Conservation (phyloP, 176 grass and related monocot genomes). For the Musa itinerans region DNA sequence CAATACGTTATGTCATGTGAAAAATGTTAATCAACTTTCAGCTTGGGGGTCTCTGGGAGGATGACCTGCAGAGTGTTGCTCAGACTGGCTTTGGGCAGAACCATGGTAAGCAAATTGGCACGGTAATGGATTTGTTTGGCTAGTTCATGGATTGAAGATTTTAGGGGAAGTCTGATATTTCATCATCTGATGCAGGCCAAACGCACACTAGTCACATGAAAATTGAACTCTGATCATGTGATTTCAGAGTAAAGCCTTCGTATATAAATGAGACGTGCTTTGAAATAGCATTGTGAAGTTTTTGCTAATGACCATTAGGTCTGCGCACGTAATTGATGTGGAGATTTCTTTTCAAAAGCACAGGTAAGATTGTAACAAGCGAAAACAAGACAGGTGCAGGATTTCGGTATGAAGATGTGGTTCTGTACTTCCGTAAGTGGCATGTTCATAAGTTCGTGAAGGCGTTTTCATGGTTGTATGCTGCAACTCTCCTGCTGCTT, state of each 20-base stretch:
- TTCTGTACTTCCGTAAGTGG: background rate
- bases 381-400: background rate
- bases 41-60: slow-evolving; percentile 46
- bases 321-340: too few relatives aligned
- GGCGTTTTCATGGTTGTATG: background rate
- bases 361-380: background rate
- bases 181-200: slow-evolving; percentile 16
- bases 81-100: slow-evolving; percentile 54
- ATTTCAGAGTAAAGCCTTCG: slow-evolving; percentile 10
- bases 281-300: background rate
- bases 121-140: too few relatives aligned
- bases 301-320: background rate
- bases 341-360: background rate
- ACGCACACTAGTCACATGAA: slow-evolving; percentile 8
- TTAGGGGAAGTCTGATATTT: background rate
- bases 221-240: slow-evolving; percentile 23
- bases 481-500: too few relatives aligned
- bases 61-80: slow-evolving; percentile 64
- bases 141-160: slow-evolving; percentile 15
- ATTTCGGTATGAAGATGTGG: background rate
- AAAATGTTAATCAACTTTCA: slow-evolving; percentile 13
- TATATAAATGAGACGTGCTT: slow-evolving; percentile 18
- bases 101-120: background rate
- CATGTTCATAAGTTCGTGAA: background rate
- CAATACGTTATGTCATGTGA: background rate